Evolutionary conservation across 331 rosid species (phyloP).

Genomic region (Cucumis variabilis): DNA sequence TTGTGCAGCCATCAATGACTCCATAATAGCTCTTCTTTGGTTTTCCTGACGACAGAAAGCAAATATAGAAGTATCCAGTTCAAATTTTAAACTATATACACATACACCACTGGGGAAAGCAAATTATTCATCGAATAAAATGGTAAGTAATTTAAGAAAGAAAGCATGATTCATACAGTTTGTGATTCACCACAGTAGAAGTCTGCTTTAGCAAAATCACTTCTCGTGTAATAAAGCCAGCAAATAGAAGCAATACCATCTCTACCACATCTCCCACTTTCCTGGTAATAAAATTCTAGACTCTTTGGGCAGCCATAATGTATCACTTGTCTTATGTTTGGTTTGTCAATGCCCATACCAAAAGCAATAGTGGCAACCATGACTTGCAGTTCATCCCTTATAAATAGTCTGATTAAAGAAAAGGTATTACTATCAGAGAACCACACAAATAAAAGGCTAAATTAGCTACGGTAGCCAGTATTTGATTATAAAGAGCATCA

Average conservation of each 20-base stretch:
- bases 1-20: constrained; percentile 80
- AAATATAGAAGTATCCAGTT: background rate
- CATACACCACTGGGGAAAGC: background rate
- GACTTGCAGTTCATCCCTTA: constrained; percentile 77
- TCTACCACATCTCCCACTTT: constrained; percentile 95
- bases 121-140: background rate
- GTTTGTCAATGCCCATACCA: constrained; percentile 99
- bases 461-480: background rate
- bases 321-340: constrained; percentile 87
- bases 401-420: constrained; percentile 62
- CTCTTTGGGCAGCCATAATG: constrained; percentile 97
- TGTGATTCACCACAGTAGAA: constrained; percentile 69
- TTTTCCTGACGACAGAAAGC: constrained; percentile 58
- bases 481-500: background rate
- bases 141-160: background rate
- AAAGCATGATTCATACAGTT: constrained; percentile 49
- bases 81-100: constrained; percentile 8
- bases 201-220: constrained; percentile 71
- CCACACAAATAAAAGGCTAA: background rate
- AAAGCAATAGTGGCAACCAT: constrained; percentile 97
- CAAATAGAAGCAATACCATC: constrained; percentile 93
- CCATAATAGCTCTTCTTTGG: constrained; percentile 78
- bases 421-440: background rate
- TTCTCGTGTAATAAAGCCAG: constrained; percentile 92
- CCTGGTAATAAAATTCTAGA: constrained; percentile 90